Evolutionary conservation across 176 grass and related monocot genomes (phyloP).

Genomic region (Lolium multiflorum): DNA sequence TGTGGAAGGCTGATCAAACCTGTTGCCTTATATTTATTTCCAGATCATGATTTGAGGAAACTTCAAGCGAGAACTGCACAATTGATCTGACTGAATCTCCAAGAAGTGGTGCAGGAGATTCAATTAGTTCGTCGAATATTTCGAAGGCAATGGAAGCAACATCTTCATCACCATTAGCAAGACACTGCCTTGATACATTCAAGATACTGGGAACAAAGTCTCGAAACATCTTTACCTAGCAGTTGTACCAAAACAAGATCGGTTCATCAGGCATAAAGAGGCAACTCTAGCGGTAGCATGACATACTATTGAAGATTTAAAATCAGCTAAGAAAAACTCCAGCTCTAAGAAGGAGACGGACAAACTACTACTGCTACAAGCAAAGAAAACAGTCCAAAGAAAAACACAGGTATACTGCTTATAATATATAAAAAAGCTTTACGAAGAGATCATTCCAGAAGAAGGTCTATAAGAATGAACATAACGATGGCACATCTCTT

Average conservation of each 20-base stretch:
- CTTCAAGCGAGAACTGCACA: conserved; percentile 94
- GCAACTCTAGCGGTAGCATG: conserved; percentile 6
- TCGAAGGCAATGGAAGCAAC: conserved; percentile 98
- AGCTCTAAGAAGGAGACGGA: neutral
- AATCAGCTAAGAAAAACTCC: conserved; percentile 11
- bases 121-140: conserved; percentile 98
- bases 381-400: conserved; percentile 18
- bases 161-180: conserved; percentile 93
- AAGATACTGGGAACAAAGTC: conserved; percentile 96
- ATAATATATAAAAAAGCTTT: neutral
- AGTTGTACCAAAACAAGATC: conserved; percentile 36
- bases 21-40: conserved; percentile 98
- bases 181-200: conserved; percentile 91
- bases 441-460: conserved; percentile 12
- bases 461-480: conserved; percentile 29
- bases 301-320: neutral
- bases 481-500: neutral
- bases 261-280: conserved; percentile 25
- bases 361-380: neutral
- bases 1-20: conserved; percentile 51
- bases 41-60: conserved; percentile 86
- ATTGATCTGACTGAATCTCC: conserved; percentile 94
- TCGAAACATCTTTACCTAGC: conserved; percentile 93
- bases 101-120: conserved; percentile 93
- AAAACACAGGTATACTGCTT: neutral